phyloP scores from a whole-genome alignment of 352 stramenopile species.

The Pythium chondricola region DNA sequence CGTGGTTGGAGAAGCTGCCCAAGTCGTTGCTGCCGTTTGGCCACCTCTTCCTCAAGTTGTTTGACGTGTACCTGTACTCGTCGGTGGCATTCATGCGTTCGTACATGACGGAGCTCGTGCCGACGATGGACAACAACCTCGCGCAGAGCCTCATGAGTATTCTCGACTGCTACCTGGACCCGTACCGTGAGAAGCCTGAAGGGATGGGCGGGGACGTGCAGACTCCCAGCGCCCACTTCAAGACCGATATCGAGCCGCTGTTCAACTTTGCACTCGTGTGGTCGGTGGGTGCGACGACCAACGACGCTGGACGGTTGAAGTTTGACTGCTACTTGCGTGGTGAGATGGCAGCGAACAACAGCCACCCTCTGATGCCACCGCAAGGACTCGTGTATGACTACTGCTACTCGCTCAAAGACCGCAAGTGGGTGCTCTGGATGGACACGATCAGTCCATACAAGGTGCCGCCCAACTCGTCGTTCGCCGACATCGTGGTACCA shows the following conservation, averaged over 20 bases:
- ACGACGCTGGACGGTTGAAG: conserved; percentile 70
- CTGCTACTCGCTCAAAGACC: conserved; percentile 79
- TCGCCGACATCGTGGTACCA: conserved; percentile 91
- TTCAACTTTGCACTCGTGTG: conserved; percentile 93
- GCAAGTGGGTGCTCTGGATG: conserved; percentile 93
- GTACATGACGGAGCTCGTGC: conserved; percentile 85
- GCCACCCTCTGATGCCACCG: conserved; percentile 43
- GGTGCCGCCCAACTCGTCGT: conserved; percentile 62
- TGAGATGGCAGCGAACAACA: conserved; percentile 75
- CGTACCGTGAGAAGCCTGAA: conserved; percentile 52
- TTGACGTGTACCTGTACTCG: conserved; percentile 89
- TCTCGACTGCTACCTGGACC: conserved; percentile 85
- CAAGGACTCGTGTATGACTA: conserved; percentile 88
- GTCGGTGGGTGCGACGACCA: conserved; percentile 89
- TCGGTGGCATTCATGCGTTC: conserved; percentile 83
- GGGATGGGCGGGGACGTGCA: conserved; percentile 33
- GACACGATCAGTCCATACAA: conserved; percentile 86
- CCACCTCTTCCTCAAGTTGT: conserved; percentile 66
- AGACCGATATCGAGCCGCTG: conserved; percentile 70
- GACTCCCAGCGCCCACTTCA: conserved; percentile 60
- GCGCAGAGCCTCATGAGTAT: conserved; percentile 89
- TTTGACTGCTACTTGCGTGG: conserved; percentile 88
- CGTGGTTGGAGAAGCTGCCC: conserved; percentile 80
- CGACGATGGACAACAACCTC: conserved; percentile 92
- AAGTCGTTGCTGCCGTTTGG: conserved; percentile 26